A percentile compares a stretch with the other conserved stretches of the same genome.
These are phyloP conservation scores for Ustilago hordei DNA, from an alignment of 1,284 basidiomycete species.

Conservation along the genomic window DNA sequence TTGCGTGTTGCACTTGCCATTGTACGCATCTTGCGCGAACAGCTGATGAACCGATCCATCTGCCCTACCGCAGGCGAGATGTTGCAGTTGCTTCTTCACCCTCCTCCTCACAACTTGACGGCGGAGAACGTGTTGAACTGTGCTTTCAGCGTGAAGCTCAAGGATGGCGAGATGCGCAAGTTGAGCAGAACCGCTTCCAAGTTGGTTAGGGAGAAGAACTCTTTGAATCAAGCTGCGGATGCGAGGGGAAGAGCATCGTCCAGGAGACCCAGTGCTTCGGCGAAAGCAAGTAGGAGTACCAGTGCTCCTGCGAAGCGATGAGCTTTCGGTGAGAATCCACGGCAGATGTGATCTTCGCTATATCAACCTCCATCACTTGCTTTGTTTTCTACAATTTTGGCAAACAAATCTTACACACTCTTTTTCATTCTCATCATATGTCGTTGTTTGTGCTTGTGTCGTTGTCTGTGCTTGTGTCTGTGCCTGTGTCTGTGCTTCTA, in stretches of 20 bases:
- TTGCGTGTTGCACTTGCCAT: constrained; percentile 83
- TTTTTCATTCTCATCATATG: background rate
- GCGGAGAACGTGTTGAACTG: constrained; percentile 75
- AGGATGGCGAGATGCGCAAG: constrained; percentile 84
- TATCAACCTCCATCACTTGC: background rate
- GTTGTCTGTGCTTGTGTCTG: background rate
- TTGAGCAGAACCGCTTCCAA: constrained; percentile 70
- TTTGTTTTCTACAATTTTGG: background rate
- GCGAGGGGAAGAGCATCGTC: constrained; percentile 20
- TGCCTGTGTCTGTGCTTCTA: too few species aligned
- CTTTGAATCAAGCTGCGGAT: constrained; percentile 39
- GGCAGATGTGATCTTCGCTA: background rate
- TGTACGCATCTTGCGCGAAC: constrained; percentile 73
- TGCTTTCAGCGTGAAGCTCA: constrained; percentile 78
- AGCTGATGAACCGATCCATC: constrained; percentile 75
- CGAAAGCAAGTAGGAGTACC: constrained; percentile 24
- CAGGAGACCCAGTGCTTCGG: constrained; percentile 5
- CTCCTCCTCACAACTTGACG: constrained; percentile 70
- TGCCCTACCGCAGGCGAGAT: constrained; percentile 72
- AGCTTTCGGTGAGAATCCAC: background rate
- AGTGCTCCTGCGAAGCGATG: constrained; percentile 36
- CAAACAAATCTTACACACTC: background rate
- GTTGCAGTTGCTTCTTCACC: constrained; percentile 73
- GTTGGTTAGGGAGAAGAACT: constrained; percentile 54
- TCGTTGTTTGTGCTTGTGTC: too few species aligned